A percentile compares a stretch with the other conserved stretches of the same genome.
Evolutionary conservation across 1,284 basidiomycete genomes (phyloP).

Genomic region (Moesziomyces globuligerus): DNA sequence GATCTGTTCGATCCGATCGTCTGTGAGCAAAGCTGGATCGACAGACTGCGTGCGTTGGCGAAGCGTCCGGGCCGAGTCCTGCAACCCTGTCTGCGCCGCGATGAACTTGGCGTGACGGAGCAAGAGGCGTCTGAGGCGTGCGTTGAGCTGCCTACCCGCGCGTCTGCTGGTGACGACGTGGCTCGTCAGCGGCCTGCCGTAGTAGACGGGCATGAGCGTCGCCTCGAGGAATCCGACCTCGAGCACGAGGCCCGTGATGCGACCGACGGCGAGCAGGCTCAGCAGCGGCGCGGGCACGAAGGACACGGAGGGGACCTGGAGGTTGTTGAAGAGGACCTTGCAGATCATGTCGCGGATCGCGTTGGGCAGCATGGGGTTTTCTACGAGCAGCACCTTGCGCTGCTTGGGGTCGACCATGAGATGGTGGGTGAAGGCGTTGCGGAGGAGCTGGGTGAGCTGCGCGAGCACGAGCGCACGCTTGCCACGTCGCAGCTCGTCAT

Average conservation of each 20-base stretch:
- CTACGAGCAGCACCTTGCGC: constrained; percentile 88
- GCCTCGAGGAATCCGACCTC: constrained; percentile 92
- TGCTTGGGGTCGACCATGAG: constrained; percentile 91
- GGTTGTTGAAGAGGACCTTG: constrained; percentile 85
- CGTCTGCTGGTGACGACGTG: constrained; percentile 34
- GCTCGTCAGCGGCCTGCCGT: constrained; percentile 46
- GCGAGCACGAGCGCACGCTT: constrained; percentile 46
- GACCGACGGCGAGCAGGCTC: constrained; percentile 82
- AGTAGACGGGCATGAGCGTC: constrained; percentile 77
- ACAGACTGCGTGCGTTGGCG: constrained; percentile 21
- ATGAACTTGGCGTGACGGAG: constrained; percentile 39
- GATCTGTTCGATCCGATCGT: constrained; percentile 56
- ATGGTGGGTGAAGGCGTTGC: constrained; percentile 69
- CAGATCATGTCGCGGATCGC: constrained; percentile 88
- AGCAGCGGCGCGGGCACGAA: constrained; percentile 81
- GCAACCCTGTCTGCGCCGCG: constrained; percentile 32
- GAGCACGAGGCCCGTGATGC: constrained; percentile 89
- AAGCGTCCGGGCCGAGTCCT: constrained; percentile 19
- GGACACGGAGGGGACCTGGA: constrained; percentile 90
- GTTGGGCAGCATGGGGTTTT: constrained; percentile 85
- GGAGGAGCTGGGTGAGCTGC: constrained; percentile 48
- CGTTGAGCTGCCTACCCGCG: constrained; percentile 40
- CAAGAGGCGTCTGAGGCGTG: constrained; percentile 36
- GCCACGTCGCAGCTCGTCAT: constrained; percentile 40
- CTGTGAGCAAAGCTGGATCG: constrained; percentile 27